These are phyloP conservation scores for Umbelopsis vinacea DNA, from an alignment of 192 early-diverging fungal genomes.

Conservation along the genomic window DNA sequence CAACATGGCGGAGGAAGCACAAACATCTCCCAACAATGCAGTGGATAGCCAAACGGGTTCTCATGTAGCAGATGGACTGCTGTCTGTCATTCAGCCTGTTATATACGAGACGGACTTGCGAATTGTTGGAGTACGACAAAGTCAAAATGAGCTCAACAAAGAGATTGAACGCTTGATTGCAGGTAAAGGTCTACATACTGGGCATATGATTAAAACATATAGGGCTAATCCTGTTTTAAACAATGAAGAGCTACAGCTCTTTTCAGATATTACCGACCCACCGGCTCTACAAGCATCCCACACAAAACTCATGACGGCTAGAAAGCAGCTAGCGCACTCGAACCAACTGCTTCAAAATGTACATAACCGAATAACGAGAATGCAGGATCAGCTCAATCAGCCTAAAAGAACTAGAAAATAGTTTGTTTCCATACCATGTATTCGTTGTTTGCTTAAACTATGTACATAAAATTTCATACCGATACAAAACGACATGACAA, in stretches of 20 bases:
- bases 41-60: neutral
- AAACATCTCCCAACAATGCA: neutral
- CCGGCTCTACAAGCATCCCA: conserved; percentile 54
- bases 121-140: conserved; percentile 53
- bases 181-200: conserved; percentile 34
- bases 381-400: conserved; percentile 43
- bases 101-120: conserved; percentile 57
- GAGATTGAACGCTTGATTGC: conserved; percentile 62
- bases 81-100: conserved; percentile 48
- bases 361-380: conserved; percentile 47
- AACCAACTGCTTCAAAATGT: conserved; percentile 52
- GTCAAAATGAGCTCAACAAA: conserved; percentile 57
- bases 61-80: conserved; percentile 42
- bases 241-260: conserved; percentile 54
- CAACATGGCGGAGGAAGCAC: neutral
- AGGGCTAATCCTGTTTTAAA: neutral
- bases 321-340: conserved; percentile 48
- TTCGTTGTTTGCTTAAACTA: neutral
- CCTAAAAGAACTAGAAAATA: neutral
- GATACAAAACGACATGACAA: neutral
- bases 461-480: neutral
- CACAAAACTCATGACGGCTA: conserved; percentile 51
- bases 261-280: conserved; percentile 50
- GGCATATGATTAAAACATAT: neutral
- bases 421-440: neutral